Evolutionary conservation across 202 grass and related monocot genomes (phyloP), one percentile per base, ranked within the genome.

Genomic region (Saccharum hybrid): DNA sequence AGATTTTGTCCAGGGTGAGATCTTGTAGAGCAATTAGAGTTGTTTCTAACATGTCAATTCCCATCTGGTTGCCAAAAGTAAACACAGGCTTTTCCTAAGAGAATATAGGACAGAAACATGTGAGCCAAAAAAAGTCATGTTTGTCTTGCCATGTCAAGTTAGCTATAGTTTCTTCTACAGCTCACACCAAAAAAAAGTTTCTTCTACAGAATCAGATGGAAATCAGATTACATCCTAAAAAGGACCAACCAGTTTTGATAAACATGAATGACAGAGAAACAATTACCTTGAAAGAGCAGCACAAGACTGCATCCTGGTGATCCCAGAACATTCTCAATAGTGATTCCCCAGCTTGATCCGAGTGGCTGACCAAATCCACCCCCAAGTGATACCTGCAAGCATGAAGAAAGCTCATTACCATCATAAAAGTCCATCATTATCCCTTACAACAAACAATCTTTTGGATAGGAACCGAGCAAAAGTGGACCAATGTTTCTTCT

Each of bases 31-130:
- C 93, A 46, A 99, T 64, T 34, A 99, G 84, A 56, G 97, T 90
- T 78, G 97, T 99, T 87, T 99, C 97, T 69, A 99, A 76, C 97
- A 99, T 96, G 90, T 99, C 94, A 38, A 99, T 87, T 22, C 97
- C 97, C 75, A 92, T 89, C 90, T 99, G 93, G 74, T 99, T 99
- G 8, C 93, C 93, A 37, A 99, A 99, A 45, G 91, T 96, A 82
- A 99, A 96, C 40, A 92, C 68, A 2, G 97, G 91, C 54, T 92
- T 91, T 82, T 90, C 94, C 97, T 99, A 79, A 61, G 70, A 78
- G 31, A 86, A 86, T 16, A 33, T 34, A 71, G 51, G 69, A 34
- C 39, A 76, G 4, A 69, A 57, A 19, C 21, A 78, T 38, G 34
- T 90, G 38, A 92, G 86, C 43, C 18, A 71, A 63, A 31, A 51